Percentiles rank a stretch among this genome's conserved stretches.
phyloP scores from a whole-genome alignment of 164 flowering plant genomes.

The grape (Vitis vinifera) region ASM3070453v1 NC_081815.1:9898001-9898500 shows the following conservation, averaged over 20 bases:
- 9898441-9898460: too few relatives aligned
- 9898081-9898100: constrained; percentile 83
- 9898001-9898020: constrained; percentile 85
- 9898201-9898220: constrained; percentile 7
- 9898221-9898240: constrained; percentile 24
- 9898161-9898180: constrained; percentile 55
- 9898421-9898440: too few relatives aligned
- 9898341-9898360: constrained; percentile 16
- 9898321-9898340: constrained; percentile 20
- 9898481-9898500: too few relatives aligned
- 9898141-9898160: constrained; percentile 48
- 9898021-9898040: constrained; percentile 79
- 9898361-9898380: constrained; percentile 21
- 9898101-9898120: constrained; percentile 62
- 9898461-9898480: too few relatives aligned
- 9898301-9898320: constrained; percentile 36
- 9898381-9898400: constrained; percentile 25
- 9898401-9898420: constrained; percentile 4
- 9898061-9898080: constrained; percentile 87
- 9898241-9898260: constrained; percentile 37
- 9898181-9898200: constrained; percentile 57
- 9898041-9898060: constrained; percentile 57
- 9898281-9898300: constrained; percentile 45
- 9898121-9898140: constrained; percentile 15
- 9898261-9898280: constrained; percentile 28